phyloP scores from a whole-genome alignment of 1,284 basidiomycete genomes.

The Erythrobasidium hasegawianum region DNA sequence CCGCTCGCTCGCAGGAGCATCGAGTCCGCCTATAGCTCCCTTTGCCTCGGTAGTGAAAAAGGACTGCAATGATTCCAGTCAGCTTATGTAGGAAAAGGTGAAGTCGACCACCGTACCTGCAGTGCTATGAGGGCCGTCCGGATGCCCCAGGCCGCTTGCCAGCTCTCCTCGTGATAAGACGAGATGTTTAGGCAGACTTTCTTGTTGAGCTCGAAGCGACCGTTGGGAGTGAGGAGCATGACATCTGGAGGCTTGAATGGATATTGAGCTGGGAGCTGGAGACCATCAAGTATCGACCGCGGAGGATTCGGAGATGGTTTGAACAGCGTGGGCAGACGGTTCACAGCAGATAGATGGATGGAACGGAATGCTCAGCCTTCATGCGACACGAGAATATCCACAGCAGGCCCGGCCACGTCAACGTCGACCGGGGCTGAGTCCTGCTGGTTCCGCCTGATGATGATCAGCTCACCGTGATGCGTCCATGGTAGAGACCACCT shows the following conservation, averaged over 20 bases:
- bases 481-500: constrained; percentile 54
- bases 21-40: constrained; percentile 83
- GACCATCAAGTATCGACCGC: background rate
- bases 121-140: constrained; percentile 65
- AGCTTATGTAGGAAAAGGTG: constrained; percentile 60
- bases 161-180: constrained; percentile 71
- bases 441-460: too few relatives aligned
- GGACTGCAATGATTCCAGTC: constrained; percentile 75
- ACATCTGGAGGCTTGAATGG: constrained; percentile 91
- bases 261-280: constrained; percentile 29
- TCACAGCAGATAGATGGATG: background rate
- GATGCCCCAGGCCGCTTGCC: constrained; percentile 92
- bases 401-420: background rate
- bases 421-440: background rate
- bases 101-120: constrained; percentile 29
- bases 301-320: too few relatives aligned
- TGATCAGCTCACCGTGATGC: constrained; percentile 22
- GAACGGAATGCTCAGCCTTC: background rate
- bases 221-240: constrained; percentile 91
- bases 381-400: too few relatives aligned
- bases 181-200: constrained; percentile 61
- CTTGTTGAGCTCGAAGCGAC: constrained; percentile 89
- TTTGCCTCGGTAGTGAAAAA: constrained; percentile 87
- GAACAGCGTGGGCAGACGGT: background rate
- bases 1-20: constrained; percentile 71